Percentiles rank a stretch among this genome's conserved stretches.
These are phyloP conservation scores for Discostella stelligera DNA, from an alignment of 352 stramenopile species.

Conservation along the genomic window DNA sequence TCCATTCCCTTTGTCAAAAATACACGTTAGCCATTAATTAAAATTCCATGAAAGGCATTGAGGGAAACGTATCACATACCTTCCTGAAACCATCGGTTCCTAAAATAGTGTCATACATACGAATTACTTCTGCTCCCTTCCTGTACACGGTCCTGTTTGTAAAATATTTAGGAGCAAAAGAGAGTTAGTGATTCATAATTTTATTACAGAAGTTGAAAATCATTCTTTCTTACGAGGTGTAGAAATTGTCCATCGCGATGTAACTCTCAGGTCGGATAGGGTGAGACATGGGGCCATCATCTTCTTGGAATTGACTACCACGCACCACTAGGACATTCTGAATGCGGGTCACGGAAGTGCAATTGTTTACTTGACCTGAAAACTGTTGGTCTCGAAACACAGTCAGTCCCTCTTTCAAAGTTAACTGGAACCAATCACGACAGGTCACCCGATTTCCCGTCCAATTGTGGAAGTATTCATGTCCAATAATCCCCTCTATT, in stretches of 20 bases:
- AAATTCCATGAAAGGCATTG: slow-evolving; percentile 51
- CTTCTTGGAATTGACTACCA: slow-evolving; percentile 83
- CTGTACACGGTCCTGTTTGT: slow-evolving; percentile 83
- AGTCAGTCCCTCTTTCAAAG: slow-evolving; percentile 88
- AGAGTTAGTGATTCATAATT: not conserved
- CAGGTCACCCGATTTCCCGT: slow-evolving; percentile 81
- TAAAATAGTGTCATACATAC: slow-evolving; percentile 86
- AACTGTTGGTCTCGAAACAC: slow-evolving; percentile 87
- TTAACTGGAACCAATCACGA: slow-evolving; percentile 84
- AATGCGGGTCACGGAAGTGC: slow-evolving; percentile 85
- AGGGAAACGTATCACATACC: slow-evolving; percentile 10
- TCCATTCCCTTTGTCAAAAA: slow-evolving; percentile 76
- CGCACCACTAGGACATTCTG: slow-evolving; percentile 81
- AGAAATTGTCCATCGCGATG: slow-evolving; percentile 89
- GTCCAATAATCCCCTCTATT: slow-evolving; percentile 66
- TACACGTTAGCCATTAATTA: slow-evolving; percentile 54
- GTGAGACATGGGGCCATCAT: slow-evolving; percentile 85
- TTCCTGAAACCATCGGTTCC: slow-evolving; percentile 76
- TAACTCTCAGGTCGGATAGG: slow-evolving; percentile 87
- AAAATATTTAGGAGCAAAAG: not conserved
- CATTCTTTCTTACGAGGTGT: slow-evolving; percentile 80
- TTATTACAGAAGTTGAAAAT: not conserved
- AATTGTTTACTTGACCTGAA: slow-evolving; percentile 53
- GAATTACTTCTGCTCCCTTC: slow-evolving; percentile 87
- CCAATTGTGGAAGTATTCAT: slow-evolving; percentile 87